Evolutionary conservation across 192 early-diverging fungal genomes (phyloP).

Genomic region (Backusella sp.): DNA sequence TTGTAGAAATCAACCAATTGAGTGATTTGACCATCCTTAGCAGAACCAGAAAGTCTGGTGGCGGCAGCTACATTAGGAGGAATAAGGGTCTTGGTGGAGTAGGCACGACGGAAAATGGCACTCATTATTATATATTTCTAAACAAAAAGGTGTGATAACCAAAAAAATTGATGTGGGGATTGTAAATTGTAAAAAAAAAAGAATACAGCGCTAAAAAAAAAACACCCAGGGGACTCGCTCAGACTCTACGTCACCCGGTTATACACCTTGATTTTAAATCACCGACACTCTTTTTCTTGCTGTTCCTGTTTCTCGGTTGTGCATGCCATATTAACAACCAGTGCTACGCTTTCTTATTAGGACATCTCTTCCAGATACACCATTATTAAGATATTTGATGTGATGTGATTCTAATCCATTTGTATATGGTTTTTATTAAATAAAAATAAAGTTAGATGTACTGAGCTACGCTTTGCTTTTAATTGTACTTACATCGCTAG

Average conservation of each 20-base stretch:
- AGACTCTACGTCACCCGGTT: neutral
- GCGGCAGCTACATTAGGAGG: slow-evolving; percentile 73
- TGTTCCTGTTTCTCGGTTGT: too few relatives aligned
- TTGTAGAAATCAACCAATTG: slow-evolving; percentile 74
- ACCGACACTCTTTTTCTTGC: neutral
- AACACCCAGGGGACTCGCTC: neutral
- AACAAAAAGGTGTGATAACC: slow-evolving; percentile 2
- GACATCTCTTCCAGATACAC: too few relatives aligned
- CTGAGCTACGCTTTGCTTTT: too few relatives aligned
- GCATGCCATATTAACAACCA: too few relatives aligned
- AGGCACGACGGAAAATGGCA: slow-evolving; percentile 42
- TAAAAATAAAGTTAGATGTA: too few relatives aligned
- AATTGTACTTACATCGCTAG: too few relatives aligned
- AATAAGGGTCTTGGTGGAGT: slow-evolving; percentile 56
- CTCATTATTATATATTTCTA: slow-evolving; percentile 21
- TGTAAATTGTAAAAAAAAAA: neutral
- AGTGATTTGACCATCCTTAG: slow-evolving; percentile 55
- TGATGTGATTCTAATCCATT: too few relatives aligned
- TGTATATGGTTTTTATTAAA: too few relatives aligned
- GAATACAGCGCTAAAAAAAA: neutral
- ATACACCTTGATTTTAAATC: neutral
- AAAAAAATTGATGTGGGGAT: neutral
- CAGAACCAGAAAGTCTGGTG: slow-evolving; percentile 57
- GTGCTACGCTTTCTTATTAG: too few relatives aligned
- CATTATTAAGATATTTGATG: too few relatives aligned